Conservation (phyloP, 2,329 filamentous ascomycete species). For the Sporothrix euskadiensis region DNA sequence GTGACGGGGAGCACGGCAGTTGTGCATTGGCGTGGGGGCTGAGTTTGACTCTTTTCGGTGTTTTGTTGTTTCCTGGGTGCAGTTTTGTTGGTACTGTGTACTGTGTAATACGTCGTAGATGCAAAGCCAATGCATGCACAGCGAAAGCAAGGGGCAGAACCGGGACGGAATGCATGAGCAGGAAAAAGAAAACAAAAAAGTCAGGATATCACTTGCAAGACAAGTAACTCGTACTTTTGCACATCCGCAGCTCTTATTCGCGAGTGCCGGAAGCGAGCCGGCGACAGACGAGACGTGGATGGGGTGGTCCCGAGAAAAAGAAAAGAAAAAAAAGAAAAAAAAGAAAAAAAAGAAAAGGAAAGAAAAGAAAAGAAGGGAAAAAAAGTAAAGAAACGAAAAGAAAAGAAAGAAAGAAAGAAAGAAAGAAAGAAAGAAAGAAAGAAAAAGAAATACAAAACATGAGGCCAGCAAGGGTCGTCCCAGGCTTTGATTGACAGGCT, state of each 20-base stretch:
- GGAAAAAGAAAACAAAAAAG: not conserved
- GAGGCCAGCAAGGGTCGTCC: not conserved
- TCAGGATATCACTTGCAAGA: not conserved
- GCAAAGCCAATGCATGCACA: not conserved
- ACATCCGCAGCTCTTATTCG: not conserved
- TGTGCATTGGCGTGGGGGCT: conserved; percentile 6
- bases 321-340: not conserved
- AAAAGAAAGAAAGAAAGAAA: not conserved
- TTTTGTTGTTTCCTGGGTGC: not conserved
- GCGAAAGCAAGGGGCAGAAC: not conserved
- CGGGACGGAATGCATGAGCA: not conserved
- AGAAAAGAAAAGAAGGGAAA: no score
- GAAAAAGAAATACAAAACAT: not conserved
- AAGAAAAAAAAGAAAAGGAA: no score
- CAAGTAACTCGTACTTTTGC: not conserved
- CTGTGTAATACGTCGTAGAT: no score
- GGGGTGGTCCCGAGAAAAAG: not conserved
- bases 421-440: not conserved
- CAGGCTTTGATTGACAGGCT: not conserved
- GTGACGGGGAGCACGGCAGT: conserved; percentile 8
- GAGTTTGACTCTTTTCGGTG: not conserved
- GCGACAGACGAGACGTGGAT: not conserved
- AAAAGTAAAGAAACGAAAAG: no score
- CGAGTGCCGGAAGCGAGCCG: conserved; percentile 2
- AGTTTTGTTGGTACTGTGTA: no score